Base-by-base conservation (phyloP, 345 rosid genomes). In the Citrus unshiu region DNA sequence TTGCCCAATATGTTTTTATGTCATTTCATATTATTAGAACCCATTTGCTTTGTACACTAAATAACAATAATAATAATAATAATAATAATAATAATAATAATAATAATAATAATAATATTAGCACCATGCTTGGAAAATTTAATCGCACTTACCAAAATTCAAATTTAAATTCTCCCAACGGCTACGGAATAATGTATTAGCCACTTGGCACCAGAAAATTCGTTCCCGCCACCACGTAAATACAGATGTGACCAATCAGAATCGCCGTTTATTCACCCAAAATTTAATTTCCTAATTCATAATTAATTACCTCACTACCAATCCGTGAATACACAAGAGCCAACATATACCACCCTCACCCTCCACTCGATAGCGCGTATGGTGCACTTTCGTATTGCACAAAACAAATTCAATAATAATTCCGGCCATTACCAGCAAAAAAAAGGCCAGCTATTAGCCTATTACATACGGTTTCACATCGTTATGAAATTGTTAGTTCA, bases 141-240 rank as follows among this genome's bases (percentile, higher is more conserved):
- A 49, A 32, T 10, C 27, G 18, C n/a, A n/a, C 9, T 35, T 21
- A 57, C 25, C 1, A 64, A 70, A 70, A 51, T 49, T 66, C 19
- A 21, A 65, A 64, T 46, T 75, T 30, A 32, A 65, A 66, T 30
- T 51, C 24, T 7, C 35, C 51, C 39, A 76, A 76, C 72, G 70
- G 72, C 79, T 75, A 75, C 8, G 24, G 27, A 51, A 75, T 66
- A 40, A 9, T 22, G 12, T 14, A 8, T 29, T 13, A 2, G 24
- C 64, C 65, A 66, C 35, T 35, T 76, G 79, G 79, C 79, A 66
- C 16, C 9, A 34, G 34, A 35, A 8, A 54, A 49, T 30, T 66
- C 46, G 8, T 66, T 76, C 79, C 72, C 79, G 79, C 79, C 79
- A 56, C 64, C 65, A 37, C 64, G 72, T 76, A 76, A 76, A 54